A percentile compares a stretch with the other conserved stretches of the same genome.
Conservation (phyloP, 116 monocot genomes). For the Thalassia testudinum region DNA sequence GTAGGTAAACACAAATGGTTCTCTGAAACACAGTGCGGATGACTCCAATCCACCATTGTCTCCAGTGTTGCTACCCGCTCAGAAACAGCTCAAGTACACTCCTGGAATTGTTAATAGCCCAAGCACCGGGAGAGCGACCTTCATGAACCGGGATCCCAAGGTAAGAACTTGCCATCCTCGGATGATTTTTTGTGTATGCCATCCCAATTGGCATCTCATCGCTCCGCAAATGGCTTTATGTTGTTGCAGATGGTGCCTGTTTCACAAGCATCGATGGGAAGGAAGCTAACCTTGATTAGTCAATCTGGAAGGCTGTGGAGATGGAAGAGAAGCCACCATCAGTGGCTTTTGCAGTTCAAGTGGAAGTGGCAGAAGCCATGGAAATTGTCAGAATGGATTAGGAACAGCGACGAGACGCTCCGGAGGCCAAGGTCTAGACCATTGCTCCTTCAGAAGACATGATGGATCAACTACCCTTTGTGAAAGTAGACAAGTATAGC, state of each 20-base stretch:
- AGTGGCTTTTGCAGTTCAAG: slow-evolving; percentile 91
- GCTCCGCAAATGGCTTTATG: neutral
- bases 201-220: neutral
- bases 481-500: too few relatives aligned
- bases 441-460: slow-evolving; percentile 8
- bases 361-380: slow-evolving; percentile 99
- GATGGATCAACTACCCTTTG: too few relatives aligned
- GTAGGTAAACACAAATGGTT: slow-evolving; percentile 17
- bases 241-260: slow-evolving; percentile 55
- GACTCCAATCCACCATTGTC: slow-evolving; percentile 56
- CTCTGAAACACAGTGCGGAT: slow-evolving; percentile 62
- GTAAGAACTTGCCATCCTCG: slow-evolving; percentile 13
- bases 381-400: slow-evolving; percentile 77
- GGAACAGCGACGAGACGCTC: slow-evolving; percentile 68
- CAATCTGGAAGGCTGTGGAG: slow-evolving; percentile 86
- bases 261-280: slow-evolving; percentile 40
- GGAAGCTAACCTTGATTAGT: slow-evolving; percentile 43
- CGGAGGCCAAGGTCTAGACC: slow-evolving; percentile 49
- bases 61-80: slow-evolving; percentile 71
- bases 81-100: slow-evolving; percentile 92
- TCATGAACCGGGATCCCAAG: slow-evolving; percentile 39
- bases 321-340: slow-evolving; percentile 97
- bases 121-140: slow-evolving; percentile 26
- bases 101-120: slow-evolving; percentile 77
- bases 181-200: neutral